Percentiles rank a stretch among this genome's conserved stretches.
These are phyloP conservation scores for Pichia kluyveri DNA, from an alignment of 805 yeast species.

Conservation along the genomic window DNA sequence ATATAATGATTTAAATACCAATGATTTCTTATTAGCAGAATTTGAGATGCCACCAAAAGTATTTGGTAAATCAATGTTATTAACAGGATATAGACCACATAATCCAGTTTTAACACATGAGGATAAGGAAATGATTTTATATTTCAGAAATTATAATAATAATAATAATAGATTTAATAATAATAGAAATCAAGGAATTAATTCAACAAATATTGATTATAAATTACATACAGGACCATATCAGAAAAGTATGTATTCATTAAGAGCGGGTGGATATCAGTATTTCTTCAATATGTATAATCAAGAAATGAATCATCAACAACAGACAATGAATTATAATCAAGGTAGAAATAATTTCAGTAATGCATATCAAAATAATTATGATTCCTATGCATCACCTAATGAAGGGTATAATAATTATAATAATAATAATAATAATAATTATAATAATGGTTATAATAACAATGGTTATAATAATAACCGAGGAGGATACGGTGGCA, in stretches of 20 bases:
- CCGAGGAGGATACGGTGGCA: conserved; percentile 1
- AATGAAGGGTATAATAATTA: conserved; percentile 10
- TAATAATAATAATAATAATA: background rate
- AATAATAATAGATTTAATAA: background rate
- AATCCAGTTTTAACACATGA: conserved; percentile 51
- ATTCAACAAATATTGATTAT: conserved; percentile 24
- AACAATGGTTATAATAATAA: conserved; percentile 2
- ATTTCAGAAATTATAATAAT: conserved; percentile 29
- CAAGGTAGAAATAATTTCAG: conserved; percentile 10
- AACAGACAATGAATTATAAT: conserved; percentile 12
- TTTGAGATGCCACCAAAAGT: conserved; percentile 55
- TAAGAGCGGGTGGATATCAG: conserved; percentile 44
- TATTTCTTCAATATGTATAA: conserved; percentile 30
- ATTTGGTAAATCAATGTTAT: conserved; percentile 70
- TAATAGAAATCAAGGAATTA: conserved; percentile 14
- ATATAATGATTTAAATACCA: conserved; percentile 36
- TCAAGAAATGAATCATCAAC: conserved; percentile 19
- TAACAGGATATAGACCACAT: conserved; percentile 69
- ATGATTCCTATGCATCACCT: conserved; percentile 12
- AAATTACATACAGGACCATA: conserved; percentile 42
- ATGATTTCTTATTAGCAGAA: conserved; percentile 31
- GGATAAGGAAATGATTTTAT: conserved; percentile 54
- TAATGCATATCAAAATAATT: conserved; percentile 16
- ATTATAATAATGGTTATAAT: background rate
- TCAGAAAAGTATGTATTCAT: conserved; percentile 33